Conservation (phyloP, 441 rosid species). For the Eruca vesicaria region DNA sequence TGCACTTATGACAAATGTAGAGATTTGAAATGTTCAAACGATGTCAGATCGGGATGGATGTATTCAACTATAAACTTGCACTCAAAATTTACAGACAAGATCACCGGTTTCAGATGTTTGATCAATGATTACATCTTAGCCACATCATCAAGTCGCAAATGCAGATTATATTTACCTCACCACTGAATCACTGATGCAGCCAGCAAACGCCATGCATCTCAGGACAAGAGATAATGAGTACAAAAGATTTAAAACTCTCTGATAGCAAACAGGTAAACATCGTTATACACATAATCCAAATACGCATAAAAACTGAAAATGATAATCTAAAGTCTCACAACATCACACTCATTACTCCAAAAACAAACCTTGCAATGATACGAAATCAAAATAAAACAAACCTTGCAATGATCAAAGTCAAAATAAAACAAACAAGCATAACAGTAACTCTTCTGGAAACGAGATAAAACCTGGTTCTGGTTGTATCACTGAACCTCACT, state of each 20-base stretch:
- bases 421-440: slow-evolving; percentile 31
- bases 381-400: slow-evolving; percentile 1
- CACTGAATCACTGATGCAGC: neutral
- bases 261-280: slow-evolving; percentile 14
- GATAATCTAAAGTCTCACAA: slow-evolving; percentile 23
- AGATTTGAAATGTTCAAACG: too few relatives aligned
- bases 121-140: neutral
- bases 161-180: neutral
- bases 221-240: neutral
- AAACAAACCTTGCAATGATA: too few relatives aligned
- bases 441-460: slow-evolving; percentile 83
- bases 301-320: slow-evolving; percentile 18
- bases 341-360: slow-evolving; percentile 22
- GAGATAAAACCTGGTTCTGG: too few relatives aligned
- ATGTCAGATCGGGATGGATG: neutral
- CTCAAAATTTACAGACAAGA: neutral
- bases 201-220: too few relatives aligned
- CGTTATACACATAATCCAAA: slow-evolving; percentile 8
- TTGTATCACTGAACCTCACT: too few relatives aligned
- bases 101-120: neutral
- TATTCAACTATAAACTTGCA: neutral
- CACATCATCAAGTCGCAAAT: neutral
- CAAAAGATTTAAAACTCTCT: neutral
- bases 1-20: too few relatives aligned
- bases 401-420: neutral